A percentile compares a stretch with the other conserved stretches of the same genome.
These are phyloP conservation scores for Ananas comosus DNA, from an alignment of 176 grass and related monocot species.

Conservation along the genomic window DNA sequence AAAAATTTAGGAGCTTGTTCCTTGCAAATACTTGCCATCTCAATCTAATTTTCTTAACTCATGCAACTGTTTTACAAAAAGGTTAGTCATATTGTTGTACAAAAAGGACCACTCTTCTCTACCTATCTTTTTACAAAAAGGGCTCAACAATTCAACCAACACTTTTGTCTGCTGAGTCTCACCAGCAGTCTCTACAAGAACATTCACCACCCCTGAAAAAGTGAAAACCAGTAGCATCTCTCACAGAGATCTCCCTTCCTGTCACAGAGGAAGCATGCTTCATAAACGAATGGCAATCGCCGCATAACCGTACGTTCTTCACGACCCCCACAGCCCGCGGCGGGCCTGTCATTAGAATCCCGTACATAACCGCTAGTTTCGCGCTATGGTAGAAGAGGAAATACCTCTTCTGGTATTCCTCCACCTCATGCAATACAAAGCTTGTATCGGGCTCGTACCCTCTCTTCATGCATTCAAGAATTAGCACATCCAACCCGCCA, in stretches of 20 bases:
- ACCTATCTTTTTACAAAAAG: background rate
- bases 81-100: too few relatives aligned
- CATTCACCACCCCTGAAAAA: conserved; percentile 45
- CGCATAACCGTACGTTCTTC: conserved; percentile 61
- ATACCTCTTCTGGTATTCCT: conserved; percentile 64
- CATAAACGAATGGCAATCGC: conserved; percentile 65
- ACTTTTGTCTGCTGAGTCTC: background rate
- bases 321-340: conserved; percentile 22
- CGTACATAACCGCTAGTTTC: conserved; percentile 54
- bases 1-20: too few relatives aligned
- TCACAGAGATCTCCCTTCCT: conserved; percentile 35
- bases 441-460: conserved; percentile 56
- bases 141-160: background rate
- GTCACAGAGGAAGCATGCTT: conserved; percentile 40
- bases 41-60: too few relatives aligned
- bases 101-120: background rate
- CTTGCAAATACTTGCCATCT: too few relatives aligned
- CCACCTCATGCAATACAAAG: conserved; percentile 66
- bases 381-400: conserved; percentile 70
- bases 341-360: conserved; percentile 34
- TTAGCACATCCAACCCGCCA: conserved; percentile 51
- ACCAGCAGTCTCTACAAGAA: conserved; percentile 35
- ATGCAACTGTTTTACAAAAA: too few relatives aligned
- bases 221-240: conserved; percentile 54
- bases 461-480: conserved; percentile 49